A percentile compares a stretch with the other conserved stretches of the same genome.
Evolutionary conservation across 257 asterid species (phyloP).

Genomic region (Solanum corneliomulleri): DNA sequence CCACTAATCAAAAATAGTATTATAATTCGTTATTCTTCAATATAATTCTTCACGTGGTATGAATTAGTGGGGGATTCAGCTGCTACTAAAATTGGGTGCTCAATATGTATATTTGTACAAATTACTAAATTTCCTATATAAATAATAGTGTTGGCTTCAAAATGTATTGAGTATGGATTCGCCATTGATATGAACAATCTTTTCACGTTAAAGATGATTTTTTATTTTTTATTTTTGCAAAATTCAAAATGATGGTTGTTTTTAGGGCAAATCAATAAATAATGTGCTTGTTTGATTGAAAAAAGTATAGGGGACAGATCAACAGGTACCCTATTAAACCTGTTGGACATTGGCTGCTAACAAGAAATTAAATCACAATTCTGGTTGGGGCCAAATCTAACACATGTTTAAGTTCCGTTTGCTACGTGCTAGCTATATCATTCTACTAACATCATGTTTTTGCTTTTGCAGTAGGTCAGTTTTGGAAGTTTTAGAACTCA

Average conservation of each 20-base stretch:
- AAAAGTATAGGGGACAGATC: not conserved
- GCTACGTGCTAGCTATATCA: not conserved
- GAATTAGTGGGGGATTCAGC: too few relatives aligned
- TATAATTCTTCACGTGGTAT: not conserved
- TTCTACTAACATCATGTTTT: not conserved
- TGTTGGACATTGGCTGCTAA: not conserved
- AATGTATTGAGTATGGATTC: too few relatives aligned
- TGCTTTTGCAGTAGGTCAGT: not conserved
- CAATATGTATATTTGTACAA: too few relatives aligned
- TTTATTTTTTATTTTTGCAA: too few relatives aligned
- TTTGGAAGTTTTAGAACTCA: not conserved
- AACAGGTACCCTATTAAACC: not conserved
- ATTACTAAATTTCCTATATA: too few relatives aligned
- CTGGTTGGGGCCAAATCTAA: not conserved
- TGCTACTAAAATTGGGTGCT: too few relatives aligned
- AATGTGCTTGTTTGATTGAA: not conserved
- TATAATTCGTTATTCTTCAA: too few relatives aligned
- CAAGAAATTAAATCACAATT: not conserved
- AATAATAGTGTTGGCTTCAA: too few relatives aligned
- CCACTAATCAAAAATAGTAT: not conserved
- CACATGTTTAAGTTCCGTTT: not conserved
- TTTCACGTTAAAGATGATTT: too few relatives aligned
- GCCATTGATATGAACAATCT: not conserved
- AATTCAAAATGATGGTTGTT: too few relatives aligned
- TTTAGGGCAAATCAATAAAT: not conserved